Base-by-base conservation (phyloP, 164 flowering plant species). In the Euptelea pleiosperma region DNA sequence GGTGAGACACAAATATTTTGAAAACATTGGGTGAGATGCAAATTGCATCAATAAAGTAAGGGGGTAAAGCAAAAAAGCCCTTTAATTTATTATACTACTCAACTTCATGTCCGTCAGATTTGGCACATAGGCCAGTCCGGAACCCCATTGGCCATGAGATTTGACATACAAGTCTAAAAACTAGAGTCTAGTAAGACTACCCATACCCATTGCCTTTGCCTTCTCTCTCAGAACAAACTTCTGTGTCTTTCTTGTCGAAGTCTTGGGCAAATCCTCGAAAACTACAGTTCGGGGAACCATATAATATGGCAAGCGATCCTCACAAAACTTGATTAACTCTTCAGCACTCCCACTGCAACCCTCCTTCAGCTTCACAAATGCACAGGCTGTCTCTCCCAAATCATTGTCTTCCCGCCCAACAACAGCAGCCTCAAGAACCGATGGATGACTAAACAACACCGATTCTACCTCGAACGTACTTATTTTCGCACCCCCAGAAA, bases 391-490 rank as follows among this genome's bases (percentile, higher is more conserved):
- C 68, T 78, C 75, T 11, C 75, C 79, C 68, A 63, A 69, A n/a
- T 55, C 46, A 35, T 73, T 66, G 48, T 74, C 78, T 11, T 70
- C 65, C 26, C 59, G 56, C 0, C 77, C 89, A 18, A 87, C 91
- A 9, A 87, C 91, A 0, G 95, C 95, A 8, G 81, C 89, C 57
- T 81, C 85, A 24, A 64, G 35, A 3, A 83, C 70, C 34, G 65
- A 53, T 1, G 87, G 87, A 61, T 88, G 84, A 44, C 67, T 75
- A 36, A 66, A 55, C 40, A 88, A 6, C 12, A 75, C 86, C 0
- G 71, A 52, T 55, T 88, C 96, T 12, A 88, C 76, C 52, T 88
- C 91, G 10, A 88, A 42, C 16, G 82, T 65, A 69, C 91, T 82
- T 2, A 87, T 67, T 26, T 52, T 70, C 59, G 71, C 80, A 8